Evolutionary conservation across 2,329 filamentous ascomycete species (phyloP), one percentile per base, ranked within the genome.

Genomic region (Pseudocercospora pini-densiflorae): DNA sequence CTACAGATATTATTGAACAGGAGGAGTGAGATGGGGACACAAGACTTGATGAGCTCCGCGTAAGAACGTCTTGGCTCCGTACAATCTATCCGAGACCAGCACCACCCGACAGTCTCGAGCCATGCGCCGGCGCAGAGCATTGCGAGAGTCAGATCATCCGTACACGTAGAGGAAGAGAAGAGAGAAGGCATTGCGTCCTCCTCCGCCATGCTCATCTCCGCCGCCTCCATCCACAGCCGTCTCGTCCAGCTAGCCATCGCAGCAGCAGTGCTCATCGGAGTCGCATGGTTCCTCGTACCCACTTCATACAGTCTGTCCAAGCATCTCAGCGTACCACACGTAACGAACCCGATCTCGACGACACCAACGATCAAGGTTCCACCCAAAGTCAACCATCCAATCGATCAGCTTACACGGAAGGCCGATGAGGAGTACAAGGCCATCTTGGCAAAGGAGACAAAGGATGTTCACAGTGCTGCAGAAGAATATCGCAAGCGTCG

Each of bases 401-500:
- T 81, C 61, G 79, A 81, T 57, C 67, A 72, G 33, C 72, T 82
- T 45, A 78, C 79, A 49, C 63, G 68, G 21, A 66, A 72, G 12
- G 80, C 78, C 54, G 75, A 82, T 64, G 68, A 60, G 12, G 72
- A 76, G 5, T 75, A 75, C 43, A 51, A 72, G 16, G 64, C 40
- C 4, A 62, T 81, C 5, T 69, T 82, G 19, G 70, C 73, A 3
- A 77, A 78, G 61, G 76, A 81, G 65, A 78, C 79, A 6, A 71
- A 73, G 40, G 75, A 75, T 16, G 65, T 85, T 5, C 58, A 74
- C 12, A 70, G 75, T 55, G 80, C 82, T 0, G 79, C 82, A 14
- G 70, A 75, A 4, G 77, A 78, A 36, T 86, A 86, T 64, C 76
- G 82, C 9, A 54, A 72, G 19, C 76, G 80, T 19, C 74, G 82